Evolutionary conservation across 306 rosid species (phyloP), one percentile per base, ranked within the genome.

Genomic region (Medicago ruthenica): DNA sequence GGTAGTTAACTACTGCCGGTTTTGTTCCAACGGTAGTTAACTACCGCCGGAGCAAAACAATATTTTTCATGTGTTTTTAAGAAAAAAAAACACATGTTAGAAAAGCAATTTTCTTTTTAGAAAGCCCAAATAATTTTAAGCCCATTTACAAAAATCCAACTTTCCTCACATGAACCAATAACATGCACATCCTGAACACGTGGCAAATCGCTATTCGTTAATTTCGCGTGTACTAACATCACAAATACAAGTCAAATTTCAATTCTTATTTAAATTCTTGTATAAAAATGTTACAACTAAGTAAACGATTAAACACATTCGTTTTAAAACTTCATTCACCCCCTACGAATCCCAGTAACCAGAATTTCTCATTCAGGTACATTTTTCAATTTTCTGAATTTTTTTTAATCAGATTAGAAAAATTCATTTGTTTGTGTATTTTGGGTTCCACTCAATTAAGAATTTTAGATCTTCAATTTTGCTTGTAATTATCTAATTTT

Each of bases 201-300:
- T 82, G 85, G 82, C 82, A 18, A 37, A 17, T 0, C 1, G 0
- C 0, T 7, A 82, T 77, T 82, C 76, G 85, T 17, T 13, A 17
- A 0, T 9, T 65, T 73, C 21, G 15, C 79, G 85, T 82, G 85
- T 65, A 76, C 42, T 65, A 4, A 41, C 50, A 24, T 1, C 4
- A 24, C 20, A 22, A 20, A 42, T 53, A 67, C 34, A 47, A 76
- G 70, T 70, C 60, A 42, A 64, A 62, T 59, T 17, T 64, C 8
- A 0, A 42, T 16, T 62, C 24, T 17, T 20, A 42, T 3, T 12
- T 45, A 13, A 45, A 12, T 11, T 34, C 37, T 34, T 34, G 1
- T 21, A 47, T 57, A 72, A 21, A 67, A 8, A 0, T 48, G 4
- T 6, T 53, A 3, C 5, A 1, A 7, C 8, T 12, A 27, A n/a